These are phyloP conservation scores for Pachysandra terminalis DNA, from an alignment of 164 flowering plant genomes.

Conservation along the genomic window DNA sequence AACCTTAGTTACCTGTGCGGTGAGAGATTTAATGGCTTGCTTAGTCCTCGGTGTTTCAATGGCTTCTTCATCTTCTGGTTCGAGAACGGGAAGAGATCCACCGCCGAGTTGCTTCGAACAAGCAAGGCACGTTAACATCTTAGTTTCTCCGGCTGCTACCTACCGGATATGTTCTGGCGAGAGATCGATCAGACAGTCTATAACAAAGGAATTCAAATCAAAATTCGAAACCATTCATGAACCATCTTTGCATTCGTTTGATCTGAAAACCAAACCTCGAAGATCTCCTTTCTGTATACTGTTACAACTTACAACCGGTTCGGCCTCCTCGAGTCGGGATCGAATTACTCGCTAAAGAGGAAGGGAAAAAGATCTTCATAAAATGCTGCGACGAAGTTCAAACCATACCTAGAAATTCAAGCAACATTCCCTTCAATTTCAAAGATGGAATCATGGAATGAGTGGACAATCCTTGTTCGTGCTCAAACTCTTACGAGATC, in stretches of 20 bases:
- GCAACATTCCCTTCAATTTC: background rate
- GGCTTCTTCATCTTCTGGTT: constrained; percentile 33
- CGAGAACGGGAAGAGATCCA: constrained; percentile 53
- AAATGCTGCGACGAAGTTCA: no score
- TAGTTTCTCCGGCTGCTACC: constrained; percentile 6
- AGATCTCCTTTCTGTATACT: background rate
- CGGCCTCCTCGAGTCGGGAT: no score
- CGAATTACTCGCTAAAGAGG: background rate
- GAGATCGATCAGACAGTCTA: background rate
- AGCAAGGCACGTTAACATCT: constrained; percentile 89
- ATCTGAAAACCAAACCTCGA: background rate
- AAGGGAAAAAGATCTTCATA: background rate
- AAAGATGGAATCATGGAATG: no score
- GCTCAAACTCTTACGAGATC: constrained; percentile 13
- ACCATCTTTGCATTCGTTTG: background rate
- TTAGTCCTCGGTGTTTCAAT: constrained; percentile 51
- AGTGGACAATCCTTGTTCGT: background rate
- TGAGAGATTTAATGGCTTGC: constrained; percentile 68
- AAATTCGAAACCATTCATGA: background rate
- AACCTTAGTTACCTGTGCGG: constrained; percentile 49
- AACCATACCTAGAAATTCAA: constrained; percentile 9
- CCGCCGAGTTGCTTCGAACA: constrained; percentile 69
- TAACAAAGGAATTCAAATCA: background rate
- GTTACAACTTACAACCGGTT: background rate
- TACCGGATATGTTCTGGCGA: background rate